Percentiles rank a stretch among this genome's conserved stretches.
Conservation (phyloP, 2,329 filamentous ascomycete genomes). For the Pseudogymnoascus sp. region DNA sequence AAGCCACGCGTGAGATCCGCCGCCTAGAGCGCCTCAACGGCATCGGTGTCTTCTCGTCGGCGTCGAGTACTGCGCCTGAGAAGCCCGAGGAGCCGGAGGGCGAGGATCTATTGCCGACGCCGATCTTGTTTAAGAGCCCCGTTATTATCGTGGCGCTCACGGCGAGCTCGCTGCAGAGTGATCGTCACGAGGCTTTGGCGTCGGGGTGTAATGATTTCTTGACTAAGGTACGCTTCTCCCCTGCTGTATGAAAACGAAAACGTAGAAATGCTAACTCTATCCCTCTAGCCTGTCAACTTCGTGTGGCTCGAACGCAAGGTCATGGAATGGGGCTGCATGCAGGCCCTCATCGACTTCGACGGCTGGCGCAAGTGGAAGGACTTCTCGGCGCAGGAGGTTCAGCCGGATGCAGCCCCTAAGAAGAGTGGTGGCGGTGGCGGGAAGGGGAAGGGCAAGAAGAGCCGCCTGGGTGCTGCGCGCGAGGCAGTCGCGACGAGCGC, state of each 20-base stretch:
- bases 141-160: slow-evolving; percentile 97
- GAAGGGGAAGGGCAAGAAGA: slow-evolving; percentile 37
- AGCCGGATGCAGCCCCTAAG: slow-evolving; percentile 38
- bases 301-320: slow-evolving; percentile 96
- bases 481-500: not conserved
- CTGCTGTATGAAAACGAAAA: not conserved
- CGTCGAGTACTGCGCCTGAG: slow-evolving; percentile 44
- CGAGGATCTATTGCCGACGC: slow-evolving; percentile 62
- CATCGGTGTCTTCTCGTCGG: slow-evolving; percentile 83
- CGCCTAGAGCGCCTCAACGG: slow-evolving; percentile 82
- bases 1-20: slow-evolving; percentile 91
- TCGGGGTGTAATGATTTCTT: slow-evolving; percentile 98
- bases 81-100: slow-evolving; percentile 41
- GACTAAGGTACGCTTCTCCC: slow-evolving; percentile 65
- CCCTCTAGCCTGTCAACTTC: slow-evolving; percentile 79
- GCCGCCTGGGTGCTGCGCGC: slow-evolving; percentile 1
- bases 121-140: slow-evolving; percentile 79
- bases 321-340: slow-evolving; percentile 99
- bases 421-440: slow-evolving; percentile 33
- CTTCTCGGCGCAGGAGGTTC: slow-evolving; percentile 39
- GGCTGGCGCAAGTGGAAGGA: slow-evolving; percentile 98
- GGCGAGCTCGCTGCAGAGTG: slow-evolving; percentile 87
- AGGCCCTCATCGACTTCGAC: slow-evolving; percentile 95
- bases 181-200: slow-evolving; percentile 87
- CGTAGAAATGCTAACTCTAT: slow-evolving; percentile 11